Percentiles rank a stretch among this genome's conserved stretches.
phyloP scores from a whole-genome alignment of 768 basidiomycete species.

The Amanita pseudoporphyria region DNA sequence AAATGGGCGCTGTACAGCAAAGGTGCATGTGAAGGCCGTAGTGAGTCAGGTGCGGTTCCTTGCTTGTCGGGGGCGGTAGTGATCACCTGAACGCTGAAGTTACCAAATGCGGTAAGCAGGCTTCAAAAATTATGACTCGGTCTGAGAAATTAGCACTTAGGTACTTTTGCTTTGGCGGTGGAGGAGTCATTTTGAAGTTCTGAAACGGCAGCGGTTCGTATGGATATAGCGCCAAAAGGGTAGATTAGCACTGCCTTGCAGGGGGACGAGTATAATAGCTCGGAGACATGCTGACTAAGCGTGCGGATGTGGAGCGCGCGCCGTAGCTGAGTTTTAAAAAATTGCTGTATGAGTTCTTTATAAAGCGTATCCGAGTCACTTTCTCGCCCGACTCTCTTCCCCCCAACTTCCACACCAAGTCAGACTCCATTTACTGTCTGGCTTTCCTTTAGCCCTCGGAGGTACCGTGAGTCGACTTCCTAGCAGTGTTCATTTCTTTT shows the following conservation, averaged over 20 bases:
- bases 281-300: conserved; percentile 1
- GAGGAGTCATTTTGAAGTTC: neutral
- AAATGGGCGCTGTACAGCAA: neutral
- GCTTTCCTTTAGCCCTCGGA: neutral
- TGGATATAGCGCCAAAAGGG: neutral
- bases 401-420: conserved; percentile 3
- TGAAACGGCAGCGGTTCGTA: neutral
- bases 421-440: neutral
- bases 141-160: neutral
- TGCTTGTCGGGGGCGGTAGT: neutral
- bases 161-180: too few relatives aligned
- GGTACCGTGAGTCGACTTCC: conserved; percentile 4
- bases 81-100: neutral
- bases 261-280: neutral
- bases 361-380: conserved; percentile 2
- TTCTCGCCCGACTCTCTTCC: neutral
- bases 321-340: conserved; percentile 6
- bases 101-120: neutral
- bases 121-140: neutral
- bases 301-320: neutral
- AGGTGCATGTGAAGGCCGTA: neutral
- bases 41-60: conserved; percentile 3
- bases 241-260: conserved; percentile 1
- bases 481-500: conserved; percentile 1
- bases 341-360: conserved; percentile 1